A percentile compares a stretch with the other conserved stretches of the same genome.
These are phyloP conservation scores for Pichia sp. DNA, from an alignment of 1,139 yeast genomes.

Conservation along the genomic window DNA sequence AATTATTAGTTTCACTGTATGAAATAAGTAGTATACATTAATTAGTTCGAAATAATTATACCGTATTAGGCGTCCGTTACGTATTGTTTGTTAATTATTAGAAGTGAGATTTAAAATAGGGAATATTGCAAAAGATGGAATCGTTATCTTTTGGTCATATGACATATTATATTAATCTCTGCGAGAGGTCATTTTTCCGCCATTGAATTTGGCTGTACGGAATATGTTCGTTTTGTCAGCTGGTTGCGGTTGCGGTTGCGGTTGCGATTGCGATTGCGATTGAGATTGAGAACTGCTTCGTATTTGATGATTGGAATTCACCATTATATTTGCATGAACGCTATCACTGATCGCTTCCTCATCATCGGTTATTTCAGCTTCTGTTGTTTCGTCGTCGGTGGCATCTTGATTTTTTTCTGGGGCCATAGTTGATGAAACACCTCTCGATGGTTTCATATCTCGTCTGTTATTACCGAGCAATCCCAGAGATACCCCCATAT, in stretches of 20 bases:
- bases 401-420: not conserved
- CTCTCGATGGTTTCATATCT: not conserved
- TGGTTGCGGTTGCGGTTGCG: not conserved
- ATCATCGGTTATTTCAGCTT: constrained; percentile 19
- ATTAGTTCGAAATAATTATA: too few relatives aligned
- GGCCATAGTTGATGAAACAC: not conserved
- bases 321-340: not conserved
- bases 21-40: too few relatives aligned
- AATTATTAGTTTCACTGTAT: too few relatives aligned
- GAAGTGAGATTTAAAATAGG: too few relatives aligned
- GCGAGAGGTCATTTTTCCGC: constrained; percentile 5
- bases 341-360: constrained; percentile 1
- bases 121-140: too few relatives aligned
- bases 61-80: too few relatives aligned
- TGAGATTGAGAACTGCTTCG: not conserved
- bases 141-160: not conserved
- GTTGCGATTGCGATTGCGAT: too few relatives aligned
- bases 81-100: too few relatives aligned
- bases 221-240: not conserved
- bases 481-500: not conserved
- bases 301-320: not conserved
- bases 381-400: constrained; percentile 16
- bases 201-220: constrained; percentile 3
- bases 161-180: not conserved
- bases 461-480: not conserved